Percentiles rank a stretch among this genome's conserved stretches.
These are phyloP conservation scores for grape (Vitis vinifera) DNA, from an alignment of 164 flowering plant species.

Conservation along the genomic window ASM3070453v1 NC_081812.1:10236501-10237000, in stretches of 20 bases:
- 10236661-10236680: slow-evolving; percentile 87
- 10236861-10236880: slow-evolving; percentile 67
- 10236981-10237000: slow-evolving; percentile 6
- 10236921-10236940: slow-evolving; percentile 88
- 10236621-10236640: slow-evolving; percentile 20
- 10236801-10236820: slow-evolving; percentile 54
- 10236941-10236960: neutral
- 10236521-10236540: too few species aligned
- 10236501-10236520: too few species aligned
- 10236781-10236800: slow-evolving; percentile 67
- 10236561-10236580: neutral
- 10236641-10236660: slow-evolving; percentile 93
- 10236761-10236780: slow-evolving; percentile 92
- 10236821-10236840: slow-evolving; percentile 70
- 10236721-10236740: slow-evolving; percentile 77
- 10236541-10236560: neutral
- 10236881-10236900: slow-evolving; percentile 87
- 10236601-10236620: slow-evolving; percentile 1
- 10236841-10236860: slow-evolving; percentile 70
- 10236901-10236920: slow-evolving; percentile 97
- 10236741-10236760: slow-evolving; percentile 88
- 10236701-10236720: slow-evolving; percentile 61
- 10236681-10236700: slow-evolving; percentile 74
- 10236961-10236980: neutral
- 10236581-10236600: neutral